Evolutionary conservation across 1,284 basidiomycete species (phyloP).

Genomic region (Anthracocystis panici-leucophaei): DNA sequence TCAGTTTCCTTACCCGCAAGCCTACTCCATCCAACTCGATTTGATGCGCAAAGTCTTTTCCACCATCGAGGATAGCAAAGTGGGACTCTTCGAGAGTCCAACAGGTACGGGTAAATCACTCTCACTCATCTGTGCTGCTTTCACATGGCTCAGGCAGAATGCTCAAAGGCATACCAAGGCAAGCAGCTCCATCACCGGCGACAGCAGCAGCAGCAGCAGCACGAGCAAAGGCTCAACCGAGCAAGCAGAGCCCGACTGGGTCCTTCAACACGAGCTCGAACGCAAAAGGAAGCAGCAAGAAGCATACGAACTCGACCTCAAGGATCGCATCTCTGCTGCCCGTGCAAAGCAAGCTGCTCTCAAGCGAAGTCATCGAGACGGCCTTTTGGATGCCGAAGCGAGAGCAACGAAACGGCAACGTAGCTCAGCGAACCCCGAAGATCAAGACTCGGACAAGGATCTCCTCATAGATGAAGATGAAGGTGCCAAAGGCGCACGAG

Average conservation of each 20-base stretch:
- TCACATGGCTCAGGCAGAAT: constrained; percentile 69
- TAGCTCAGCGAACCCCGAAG: not conserved
- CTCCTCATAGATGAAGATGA: constrained; percentile 46
- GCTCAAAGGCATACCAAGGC: constrained; percentile 42
- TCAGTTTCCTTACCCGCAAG: constrained; percentile 70
- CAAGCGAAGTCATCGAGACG: constrained; percentile 24
- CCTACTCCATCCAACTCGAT: constrained; percentile 87
- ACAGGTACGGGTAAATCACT: constrained; percentile 72
- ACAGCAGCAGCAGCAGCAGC: not conserved
- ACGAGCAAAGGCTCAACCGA: not conserved
- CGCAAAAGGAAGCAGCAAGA: constrained; percentile 58
- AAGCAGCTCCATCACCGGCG: constrained; percentile 28
- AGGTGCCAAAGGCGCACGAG: constrained; percentile 13
- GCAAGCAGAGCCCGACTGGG: constrained; percentile 70
- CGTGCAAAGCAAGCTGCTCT: constrained; percentile 49
- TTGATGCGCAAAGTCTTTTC: constrained; percentile 89
- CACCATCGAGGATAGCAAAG: constrained; percentile 79
- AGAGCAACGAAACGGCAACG: constrained; percentile 28
- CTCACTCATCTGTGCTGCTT: constrained; percentile 70
- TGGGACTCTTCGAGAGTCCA: constrained; percentile 77
- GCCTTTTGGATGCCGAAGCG: constrained; percentile 12
- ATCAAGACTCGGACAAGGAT: constrained; percentile 47
- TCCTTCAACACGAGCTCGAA: constrained; percentile 69
- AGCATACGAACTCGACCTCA: constrained; percentile 66
- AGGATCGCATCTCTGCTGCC: constrained; percentile 59